Evolutionary conservation across 139 green algal species (phyloP).

Genomic region (Nannochloris sp.): DNA sequence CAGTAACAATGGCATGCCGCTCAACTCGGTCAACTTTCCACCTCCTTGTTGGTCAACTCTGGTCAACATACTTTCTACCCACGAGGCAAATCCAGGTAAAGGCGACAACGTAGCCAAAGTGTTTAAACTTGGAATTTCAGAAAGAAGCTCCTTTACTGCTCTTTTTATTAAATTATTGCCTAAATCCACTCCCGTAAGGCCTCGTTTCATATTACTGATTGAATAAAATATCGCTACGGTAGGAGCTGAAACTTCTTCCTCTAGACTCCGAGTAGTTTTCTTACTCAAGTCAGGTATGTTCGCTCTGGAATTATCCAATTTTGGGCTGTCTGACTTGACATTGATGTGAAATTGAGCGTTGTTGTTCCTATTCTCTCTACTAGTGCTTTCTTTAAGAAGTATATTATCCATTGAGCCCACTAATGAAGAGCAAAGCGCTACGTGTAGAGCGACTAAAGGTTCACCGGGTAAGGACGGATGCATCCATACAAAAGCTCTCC

Average conservation of each 20-base stretch:
- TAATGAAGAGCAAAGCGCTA: conserved; percentile 31
- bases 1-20: no score
- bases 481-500: neutral
- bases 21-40: no score
- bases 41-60: no score
- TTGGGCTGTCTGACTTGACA: no score
- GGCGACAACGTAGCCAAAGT: conserved; percentile 68
- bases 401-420: conserved; percentile 23
- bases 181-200: conserved; percentile 68
- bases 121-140: conserved; percentile 38
- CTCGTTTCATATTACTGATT: conserved; percentile 57
- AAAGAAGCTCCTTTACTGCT: conserved; percentile 28
- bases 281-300: no score
- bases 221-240: conserved; percentile 68
- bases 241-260: no score
- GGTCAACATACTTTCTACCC: no score
- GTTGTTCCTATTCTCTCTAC: no score
- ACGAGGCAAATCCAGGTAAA: conserved; percentile 57
- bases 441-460: conserved; percentile 72
- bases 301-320: no score
- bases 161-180: conserved; percentile 78
- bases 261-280: no score
- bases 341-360: no score
- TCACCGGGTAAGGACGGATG: conserved; percentile 19
- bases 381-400: conserved; percentile 5